phyloP scores from a whole-genome alignment of 2,329 filamentous ascomycete genomes.

The Xylaria sp. region DNA sequence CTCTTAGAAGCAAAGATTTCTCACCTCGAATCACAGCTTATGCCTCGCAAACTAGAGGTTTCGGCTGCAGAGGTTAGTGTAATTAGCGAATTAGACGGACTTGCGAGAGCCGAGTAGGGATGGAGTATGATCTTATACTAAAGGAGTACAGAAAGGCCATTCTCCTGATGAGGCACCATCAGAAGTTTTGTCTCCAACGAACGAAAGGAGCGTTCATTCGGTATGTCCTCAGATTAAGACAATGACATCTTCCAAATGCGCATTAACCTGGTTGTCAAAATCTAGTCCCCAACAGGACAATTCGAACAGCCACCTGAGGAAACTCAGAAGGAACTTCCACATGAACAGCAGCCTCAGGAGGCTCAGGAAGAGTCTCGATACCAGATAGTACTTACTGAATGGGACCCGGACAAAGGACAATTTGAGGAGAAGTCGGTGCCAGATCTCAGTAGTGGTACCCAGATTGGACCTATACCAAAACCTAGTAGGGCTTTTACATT shows the following conservation, averaged over 20 bases:
- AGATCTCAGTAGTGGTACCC: not conserved
- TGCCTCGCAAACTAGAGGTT: not conserved
- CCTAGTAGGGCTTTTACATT: slow-evolving; percentile 13
- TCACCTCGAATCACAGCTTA: slow-evolving; percentile 7
- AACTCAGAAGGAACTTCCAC: too few species aligned
- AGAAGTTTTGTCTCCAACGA: not conserved
- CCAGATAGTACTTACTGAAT: slow-evolving; percentile 4
- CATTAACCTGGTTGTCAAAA: not conserved
- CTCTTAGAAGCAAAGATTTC: slow-evolving; percentile 9
- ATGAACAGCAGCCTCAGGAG: not conserved
- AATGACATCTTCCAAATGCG: not conserved
- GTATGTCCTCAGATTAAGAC: not conserved
- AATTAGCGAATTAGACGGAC: not conserved
- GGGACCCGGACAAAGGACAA: not conserved
- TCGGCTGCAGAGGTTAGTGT: not conserved
- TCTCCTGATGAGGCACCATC: not conserved
- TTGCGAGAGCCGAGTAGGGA: not conserved
- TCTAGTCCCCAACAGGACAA: not conserved
- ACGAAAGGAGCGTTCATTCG: not conserved
- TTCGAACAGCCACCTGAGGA: not conserved
- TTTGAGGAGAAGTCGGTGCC: slow-evolving; percentile 6
- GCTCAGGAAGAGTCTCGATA: not conserved
- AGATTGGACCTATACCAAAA: not conserved
- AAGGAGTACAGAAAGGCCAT: not conserved
- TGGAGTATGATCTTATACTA: not conserved